Evolutionary conservation across 441 rosid species (phyloP), one percentile per base, ranked within the genome.

Genomic region (Corymbia citriodora): DNA sequence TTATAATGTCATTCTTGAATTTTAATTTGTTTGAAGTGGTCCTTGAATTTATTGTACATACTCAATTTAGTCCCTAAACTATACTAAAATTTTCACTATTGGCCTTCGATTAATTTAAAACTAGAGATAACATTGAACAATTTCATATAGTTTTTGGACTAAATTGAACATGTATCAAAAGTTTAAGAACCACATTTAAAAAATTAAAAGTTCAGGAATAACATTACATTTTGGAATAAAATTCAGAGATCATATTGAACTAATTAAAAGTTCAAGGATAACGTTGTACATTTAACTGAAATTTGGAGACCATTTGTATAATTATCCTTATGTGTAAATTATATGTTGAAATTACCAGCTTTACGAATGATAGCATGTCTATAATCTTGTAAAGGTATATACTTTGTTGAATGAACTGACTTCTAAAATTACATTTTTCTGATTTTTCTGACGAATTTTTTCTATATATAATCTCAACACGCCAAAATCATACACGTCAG

Each of bases 201-300:
- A 40, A 40, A 40, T 40, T 40, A 40, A 40, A 40, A 40, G 45
- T 40, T 40, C 45, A 40, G 6, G 45, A 40, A 40, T 6, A 40
- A 40, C 45, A 29, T 29, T 63, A 9, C 18, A 29, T 0, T 13
- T 63, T 63, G 18, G 7, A 63, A 63, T 63, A 63, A 63, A 31
- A 29, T 63, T 63, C 9, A 7, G 0, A 9, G 2, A 13, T 7
- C 14, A 6, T 0, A 61, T 29, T 1, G 0, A 61, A 29, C 7
- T 11, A 63, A 63, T 13, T 63, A 29, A 29, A 63, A 29, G 9
- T 29, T 29, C 0, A 29, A 0, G 1, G 2, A 6, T 0, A 0
- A 63, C 0, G 0, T 61, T 61, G 13, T 0, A 0, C 0, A 7
- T 0, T 27, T 2, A 16, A 8, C 13, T 10, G 27, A 29, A 61